Evolutionary conservation across 139 green algal genomes (phyloP).

Genomic region (Tetradesmus lagerheimii): DNA sequence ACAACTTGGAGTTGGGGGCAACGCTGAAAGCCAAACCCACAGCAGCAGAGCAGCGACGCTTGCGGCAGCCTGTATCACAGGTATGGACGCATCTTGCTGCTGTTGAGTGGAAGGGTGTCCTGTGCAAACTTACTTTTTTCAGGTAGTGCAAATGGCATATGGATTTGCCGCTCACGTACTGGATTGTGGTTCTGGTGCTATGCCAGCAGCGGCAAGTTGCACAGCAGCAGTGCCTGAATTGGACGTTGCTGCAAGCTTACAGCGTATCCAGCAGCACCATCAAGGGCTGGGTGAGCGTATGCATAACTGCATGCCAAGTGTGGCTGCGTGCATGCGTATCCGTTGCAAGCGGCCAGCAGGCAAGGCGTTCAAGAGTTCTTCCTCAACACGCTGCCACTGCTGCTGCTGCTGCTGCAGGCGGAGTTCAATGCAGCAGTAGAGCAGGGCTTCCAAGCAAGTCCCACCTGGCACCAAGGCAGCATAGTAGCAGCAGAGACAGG

Average conservation of each 20-base stretch:
- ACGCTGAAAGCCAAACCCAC: constrained; percentile 59
- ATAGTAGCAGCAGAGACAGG: constrained; percentile 67
- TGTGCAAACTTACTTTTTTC: too few relatives aligned
- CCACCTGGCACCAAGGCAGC: constrained; percentile 78
- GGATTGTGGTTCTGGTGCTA: too few relatives aligned
- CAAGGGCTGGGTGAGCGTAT: too few relatives aligned
- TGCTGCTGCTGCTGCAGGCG: constrained; percentile 52
- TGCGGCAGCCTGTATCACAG: neutral
- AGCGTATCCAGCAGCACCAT: too few relatives aligned
- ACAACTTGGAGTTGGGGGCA: constrained; percentile 77
- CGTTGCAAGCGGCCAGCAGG: too few relatives aligned
- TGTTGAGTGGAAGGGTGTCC: neutral
- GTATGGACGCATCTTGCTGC: neutral
- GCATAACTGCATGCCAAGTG: neutral
- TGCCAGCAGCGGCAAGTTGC: too few relatives aligned
- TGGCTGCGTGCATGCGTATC: neutral
- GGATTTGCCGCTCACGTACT: too few relatives aligned
- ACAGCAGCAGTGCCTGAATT: too few relatives aligned
- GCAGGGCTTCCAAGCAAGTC: constrained; percentile 82
- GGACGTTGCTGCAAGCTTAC: too few relatives aligned
- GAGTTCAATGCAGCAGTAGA: constrained; percentile 70
- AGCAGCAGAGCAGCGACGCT: constrained; percentile 5
- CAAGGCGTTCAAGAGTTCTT: too few relatives aligned
- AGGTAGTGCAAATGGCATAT: too few relatives aligned
- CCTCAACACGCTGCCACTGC: constrained; percentile 1